These are phyloP conservation scores for Hymenoscyphus linearis DNA, from an alignment of 2,329 filamentous ascomycete genomes.

Conservation along the genomic window DNA sequence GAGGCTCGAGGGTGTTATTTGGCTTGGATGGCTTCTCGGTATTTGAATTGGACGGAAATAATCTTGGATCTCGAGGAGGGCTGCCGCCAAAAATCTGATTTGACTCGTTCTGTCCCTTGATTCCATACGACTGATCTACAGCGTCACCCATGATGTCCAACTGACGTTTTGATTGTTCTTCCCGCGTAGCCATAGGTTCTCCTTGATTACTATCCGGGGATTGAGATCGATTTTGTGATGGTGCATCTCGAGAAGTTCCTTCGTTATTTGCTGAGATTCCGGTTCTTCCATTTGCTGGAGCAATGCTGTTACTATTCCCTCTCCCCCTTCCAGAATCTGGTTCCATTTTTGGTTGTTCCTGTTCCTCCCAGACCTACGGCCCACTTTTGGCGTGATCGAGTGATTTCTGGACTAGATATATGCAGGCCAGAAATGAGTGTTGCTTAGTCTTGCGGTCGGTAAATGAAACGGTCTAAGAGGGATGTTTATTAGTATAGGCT, in stretches of 20 bases:
- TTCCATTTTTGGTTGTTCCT: constrained; percentile 20
- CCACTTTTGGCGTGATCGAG: constrained; percentile 9
- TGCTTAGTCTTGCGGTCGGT: constrained; percentile 7
- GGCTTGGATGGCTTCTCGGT: constrained; percentile 6
- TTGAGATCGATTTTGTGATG: constrained; percentile 2
- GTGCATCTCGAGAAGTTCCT: constrained; percentile 2
- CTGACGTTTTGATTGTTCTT: constrained; percentile 15
- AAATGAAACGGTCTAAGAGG: constrained; percentile 13
- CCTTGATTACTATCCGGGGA: constrained; percentile 6
- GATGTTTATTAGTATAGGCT: constrained; percentile 21
- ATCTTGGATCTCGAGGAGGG: constrained; percentile 11
- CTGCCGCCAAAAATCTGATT: constrained; percentile 12
- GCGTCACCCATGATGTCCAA: constrained; percentile 18
- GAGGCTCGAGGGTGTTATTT: constrained; percentile 49
- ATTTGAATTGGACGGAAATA: background rate
- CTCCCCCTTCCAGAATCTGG: constrained; percentile 23
- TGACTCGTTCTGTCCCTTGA: constrained; percentile 15
- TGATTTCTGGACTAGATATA: constrained; percentile 8
- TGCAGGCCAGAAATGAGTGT: constrained; percentile 13
- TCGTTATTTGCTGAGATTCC: constrained; percentile 19
- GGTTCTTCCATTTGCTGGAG: constrained; percentile 23
- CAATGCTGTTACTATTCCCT: constrained; percentile 25
- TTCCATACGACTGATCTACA: constrained; percentile 19
- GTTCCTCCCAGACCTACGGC: constrained; percentile 23
- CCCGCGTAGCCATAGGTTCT: constrained; percentile 12